Evolutionary conservation across 352 stramenopile species (phyloP).

Genomic region (Pythium aristosporum): DNA sequence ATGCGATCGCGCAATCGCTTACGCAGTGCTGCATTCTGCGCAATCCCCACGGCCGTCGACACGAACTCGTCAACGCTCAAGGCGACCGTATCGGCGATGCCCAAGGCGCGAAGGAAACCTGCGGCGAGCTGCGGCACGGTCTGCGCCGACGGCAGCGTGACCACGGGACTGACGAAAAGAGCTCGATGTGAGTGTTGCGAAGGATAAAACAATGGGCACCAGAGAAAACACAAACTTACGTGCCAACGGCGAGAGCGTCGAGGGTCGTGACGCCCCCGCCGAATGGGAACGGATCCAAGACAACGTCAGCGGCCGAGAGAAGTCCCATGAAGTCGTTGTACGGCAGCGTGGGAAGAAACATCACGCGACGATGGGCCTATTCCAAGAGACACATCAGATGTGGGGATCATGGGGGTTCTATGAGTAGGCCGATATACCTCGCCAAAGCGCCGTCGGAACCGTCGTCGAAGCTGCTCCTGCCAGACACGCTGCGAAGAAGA

Average conservation of each 20-base stretch:
- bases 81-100: constrained; percentile 45
- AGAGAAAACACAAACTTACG: constrained; percentile 37
- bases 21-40: constrained; percentile 24
- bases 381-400: neutral
- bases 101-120: constrained; percentile 59
- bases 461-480: constrained; percentile 46
- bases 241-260: constrained; percentile 73
- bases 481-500: constrained; percentile 49
- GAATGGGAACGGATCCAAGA: constrained; percentile 85
- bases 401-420: neutral
- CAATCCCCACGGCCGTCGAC: constrained; percentile 33
- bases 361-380: constrained; percentile 35
- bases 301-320: constrained; percentile 56
- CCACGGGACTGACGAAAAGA: constrained; percentile 39
- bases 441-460: constrained; percentile 39
- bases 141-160: constrained; percentile 53
- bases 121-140: constrained; percentile 56
- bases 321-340: constrained; percentile 58
- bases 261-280: constrained; percentile 83
- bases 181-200: too few species aligned
- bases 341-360: constrained; percentile 63
- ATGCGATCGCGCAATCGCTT: constrained; percentile 17
- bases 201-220: too few species aligned
- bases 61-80: constrained; percentile 42
- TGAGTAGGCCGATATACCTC: constrained; percentile 13